Percentiles rank a stretch among this genome's conserved stretches.
phyloP scores from a whole-genome alignment of 2,329 filamentous ascomycete species.

The Fusarium buxicola region DNA sequence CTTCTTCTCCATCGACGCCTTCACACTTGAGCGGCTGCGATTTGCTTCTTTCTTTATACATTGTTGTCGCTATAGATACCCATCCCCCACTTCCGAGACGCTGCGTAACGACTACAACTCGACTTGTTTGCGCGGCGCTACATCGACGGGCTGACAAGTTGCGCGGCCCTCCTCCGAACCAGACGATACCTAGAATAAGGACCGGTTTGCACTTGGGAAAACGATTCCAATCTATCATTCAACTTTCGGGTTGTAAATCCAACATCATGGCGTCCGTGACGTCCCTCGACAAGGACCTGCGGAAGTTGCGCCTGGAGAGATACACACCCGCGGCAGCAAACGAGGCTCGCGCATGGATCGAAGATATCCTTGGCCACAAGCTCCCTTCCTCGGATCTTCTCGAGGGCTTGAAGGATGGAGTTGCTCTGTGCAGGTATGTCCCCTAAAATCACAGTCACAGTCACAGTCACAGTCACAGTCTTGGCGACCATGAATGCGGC shows the following conservation, averaged over 20 bases:
- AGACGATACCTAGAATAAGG: neutral
- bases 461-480: no score
- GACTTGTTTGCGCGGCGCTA: conserved; percentile 5
- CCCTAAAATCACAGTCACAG: no score
- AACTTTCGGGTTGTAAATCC: neutral
- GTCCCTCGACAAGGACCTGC: conserved; percentile 94
- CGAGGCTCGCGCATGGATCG: conserved; percentile 88
- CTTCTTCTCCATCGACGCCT: conserved; percentile 13
- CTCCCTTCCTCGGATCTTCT: conserved; percentile 82
- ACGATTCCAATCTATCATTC: neutral
- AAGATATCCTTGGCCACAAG: conserved; percentile 79
- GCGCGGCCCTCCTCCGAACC: neutral
- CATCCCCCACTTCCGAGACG: conserved; percentile 2
- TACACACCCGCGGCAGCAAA: conserved; percentile 92
- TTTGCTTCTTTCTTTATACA: neutral
- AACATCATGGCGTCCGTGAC: conserved; percentile 87
- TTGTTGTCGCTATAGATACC: conserved; percentile 32
- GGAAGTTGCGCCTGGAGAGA: conserved; percentile 89
- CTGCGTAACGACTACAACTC: conserved; percentile 13
- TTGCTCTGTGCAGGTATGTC: conserved; percentile 88
- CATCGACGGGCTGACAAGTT: conserved; percentile 4
- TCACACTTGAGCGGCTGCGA: conserved; percentile 4
- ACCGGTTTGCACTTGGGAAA: neutral
- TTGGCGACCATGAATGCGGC: conserved; percentile 19
- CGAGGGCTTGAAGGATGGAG: conserved; percentile 88